phyloP scores from a whole-genome alignment of 2,329 filamentous ascomycete species.

The Cadophora sp. region DNA sequence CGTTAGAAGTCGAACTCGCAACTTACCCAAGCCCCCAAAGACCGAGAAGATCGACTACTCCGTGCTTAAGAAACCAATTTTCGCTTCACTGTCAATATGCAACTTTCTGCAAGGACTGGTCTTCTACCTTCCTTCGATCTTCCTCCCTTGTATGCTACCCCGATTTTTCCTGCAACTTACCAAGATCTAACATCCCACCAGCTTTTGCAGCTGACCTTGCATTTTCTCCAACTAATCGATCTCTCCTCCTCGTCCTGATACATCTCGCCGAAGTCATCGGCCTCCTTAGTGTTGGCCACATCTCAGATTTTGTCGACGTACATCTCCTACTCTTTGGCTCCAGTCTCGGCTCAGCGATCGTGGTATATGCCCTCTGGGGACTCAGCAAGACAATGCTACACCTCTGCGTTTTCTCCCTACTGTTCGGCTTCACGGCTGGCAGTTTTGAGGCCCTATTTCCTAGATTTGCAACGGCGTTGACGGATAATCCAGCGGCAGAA shows the following conservation, averaged over 20 bases:
- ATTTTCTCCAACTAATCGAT: constrained; percentile 46
- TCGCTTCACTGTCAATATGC: constrained; percentile 44
- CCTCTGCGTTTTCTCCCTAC: constrained; percentile 53
- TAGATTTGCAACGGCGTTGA: constrained; percentile 39
- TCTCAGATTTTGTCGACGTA: constrained; percentile 48
- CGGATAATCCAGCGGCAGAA: constrained; percentile 22
- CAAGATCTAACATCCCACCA: constrained; percentile 14
- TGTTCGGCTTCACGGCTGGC: constrained; percentile 58
- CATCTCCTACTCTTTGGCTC: constrained; percentile 49
- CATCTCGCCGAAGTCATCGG: constrained; percentile 52
- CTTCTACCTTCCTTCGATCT: constrained; percentile 56
- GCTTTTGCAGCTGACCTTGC: constrained; percentile 50
- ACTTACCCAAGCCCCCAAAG: not conserved
- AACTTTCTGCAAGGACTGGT: constrained; percentile 55
- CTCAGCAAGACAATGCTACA: constrained; percentile 49
- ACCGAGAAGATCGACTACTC: constrained; percentile 49
- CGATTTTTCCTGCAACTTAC: too few relatives aligned
- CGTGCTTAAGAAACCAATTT: constrained; percentile 53
- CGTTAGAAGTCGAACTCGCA: constrained; percentile 13
- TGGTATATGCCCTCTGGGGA: constrained; percentile 56
- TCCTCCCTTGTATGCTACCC: constrained; percentile 41
- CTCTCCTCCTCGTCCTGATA: constrained; percentile 52
- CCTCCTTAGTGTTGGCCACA: constrained; percentile 49
- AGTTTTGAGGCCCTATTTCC: constrained; percentile 56
- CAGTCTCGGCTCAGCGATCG: constrained; percentile 51